Evolutionary conservation across 2,329 filamentous ascomycete genomes (phyloP), one percentile per base, ranked within the genome.

Genomic region (Aspergillus novoparasiticus): DNA sequence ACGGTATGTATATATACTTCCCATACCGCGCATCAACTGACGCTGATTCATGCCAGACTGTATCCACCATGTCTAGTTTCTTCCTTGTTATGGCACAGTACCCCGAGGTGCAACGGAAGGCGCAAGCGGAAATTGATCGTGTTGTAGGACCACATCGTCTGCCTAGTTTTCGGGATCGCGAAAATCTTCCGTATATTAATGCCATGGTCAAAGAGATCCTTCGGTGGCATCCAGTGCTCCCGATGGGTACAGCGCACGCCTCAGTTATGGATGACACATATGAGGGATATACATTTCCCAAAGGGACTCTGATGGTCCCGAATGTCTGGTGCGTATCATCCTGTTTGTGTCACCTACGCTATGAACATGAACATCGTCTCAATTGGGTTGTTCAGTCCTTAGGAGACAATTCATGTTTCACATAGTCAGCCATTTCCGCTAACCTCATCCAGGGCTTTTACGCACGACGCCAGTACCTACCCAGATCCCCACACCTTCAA

Each of bases 81-180:
- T 75, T 84, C 23, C 76, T 87, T 0, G 84, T 83, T 0, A 86
- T 86, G 71, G 80, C 77, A 11, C 75, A 84, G n/a, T 83, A 81
- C 32, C 81, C 81, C 0, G 79, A 81, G 12, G 82, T 84, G 28
- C 80, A 86, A 26, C 80, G 79, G 1, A 85, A 84, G 65, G 81
- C 81, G 0, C 80, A 84, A 28, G 72, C 74, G 12, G 78, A 81
- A 57, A 72, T 82, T 19, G 79, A 81, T 62, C 66, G 62, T 0
- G 76, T 80, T 6, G 58, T 79, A 23, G 79, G 77, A 0, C 12
- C 56, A 8, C 63, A 69, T 23, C 66, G 68, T 0, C 75, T 77
- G 8, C 72, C 77, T 0, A 77, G 69, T 4, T 78, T 78, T 45
- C 64, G 72, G 1, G 82, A 83, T 45, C 79, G 70, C 2, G 34